Base-by-base conservation (phyloP, 1,284 basidiomycete species). In the Cystobasidium slooffiae region DNA sequence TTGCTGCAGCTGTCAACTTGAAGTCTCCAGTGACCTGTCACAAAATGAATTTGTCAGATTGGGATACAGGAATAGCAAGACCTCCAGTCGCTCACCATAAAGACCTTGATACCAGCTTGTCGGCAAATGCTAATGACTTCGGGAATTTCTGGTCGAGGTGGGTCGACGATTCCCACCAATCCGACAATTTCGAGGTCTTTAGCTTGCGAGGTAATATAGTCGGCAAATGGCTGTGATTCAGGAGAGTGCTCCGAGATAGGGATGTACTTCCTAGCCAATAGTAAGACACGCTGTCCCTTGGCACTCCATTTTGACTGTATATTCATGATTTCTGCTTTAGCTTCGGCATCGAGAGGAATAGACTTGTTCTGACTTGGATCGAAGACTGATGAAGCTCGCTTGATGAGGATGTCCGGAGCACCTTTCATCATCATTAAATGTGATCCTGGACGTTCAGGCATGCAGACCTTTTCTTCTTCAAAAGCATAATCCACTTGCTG, bases 151-250 rank as follows among this genome's bases (percentile, higher is more conserved):
- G 84, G 81, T 51, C 87, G 85, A 3, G 88, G 86, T 0, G 89
- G 89, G 76, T 90, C 89, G 65, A 88, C 86, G 69, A 90, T 84
- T 0, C 88, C 88, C 9, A 89, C 84, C 5, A 90, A 83, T 8
- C 88, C 89, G 53, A 90, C 85, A 55, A 89, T 82, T 24, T 86
- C 86, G 20, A 90, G 84, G n/a, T 84, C 79, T 39, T 83, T 80
- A 67, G 81, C 81, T 68, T 82, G 61, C 8, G 72, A 70, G 24
- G 78, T 68, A 24, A 79, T 69, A 24, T 82, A 55, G 67, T 74
- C 72, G 22, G 72, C 39, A 75, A 56, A 83, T 81, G 72, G 85
- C 83, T 55, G 83, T 77, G 62, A 78, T 8, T 44, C 83, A 80
- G 77, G 79, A 76, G 58, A 75, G 72, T 78, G 86, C 83, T 37